Base-by-base conservation (phyloP, 1,284 basidiomycete genomes). In the Meira nashicola region DNA sequence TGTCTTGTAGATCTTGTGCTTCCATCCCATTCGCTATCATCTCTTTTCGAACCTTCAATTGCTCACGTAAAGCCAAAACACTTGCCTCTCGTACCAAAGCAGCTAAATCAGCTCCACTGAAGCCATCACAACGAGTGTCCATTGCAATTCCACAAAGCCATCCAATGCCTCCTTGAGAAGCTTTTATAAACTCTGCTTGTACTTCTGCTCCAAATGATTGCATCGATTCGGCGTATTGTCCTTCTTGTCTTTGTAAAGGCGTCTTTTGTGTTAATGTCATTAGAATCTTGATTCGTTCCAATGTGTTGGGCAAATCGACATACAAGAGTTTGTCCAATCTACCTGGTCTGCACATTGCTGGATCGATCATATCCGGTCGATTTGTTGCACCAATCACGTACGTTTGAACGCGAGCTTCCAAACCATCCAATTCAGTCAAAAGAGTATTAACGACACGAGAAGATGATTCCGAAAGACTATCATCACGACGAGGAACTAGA, bases 321-420 rank as follows among this genome's bases (percentile, higher is more conserved):
- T 96, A 98, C 28, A 98, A 84, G 7, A 97, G 84, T 79, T 96
- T 97, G 82, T 98, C 94, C 12, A 98, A 84, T 25, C 94, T 86
- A 0, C 94, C 94, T 0, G 94, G 94, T 15, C 93, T 88, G 58
- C 92, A 91, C 93, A 97, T 96, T 3, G 94, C 94, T 0, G 94
- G 94, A 76, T 97, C 94, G 65, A 97, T 92, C 86, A 97, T 96
- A 81, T 97, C 94, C 0, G 94, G 94, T n/a, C 94, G 83, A 80
- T 98, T 97, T 4, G 94, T 98, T 1, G 94, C 94, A 0, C 89
- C 94, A 66, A 97, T 92, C 25, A 97, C 92, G 75, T 94, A 96
- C 55, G 97, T 93, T 90, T 92, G 61, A 14, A 70, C 73, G 15
- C 93, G 86, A 0, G 87, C 83, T 67, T 95, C 91, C 38, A 97